phyloP scores from a whole-genome alignment of 176 grass and related monocot genomes.

The Oryza meyeriana region DNA sequence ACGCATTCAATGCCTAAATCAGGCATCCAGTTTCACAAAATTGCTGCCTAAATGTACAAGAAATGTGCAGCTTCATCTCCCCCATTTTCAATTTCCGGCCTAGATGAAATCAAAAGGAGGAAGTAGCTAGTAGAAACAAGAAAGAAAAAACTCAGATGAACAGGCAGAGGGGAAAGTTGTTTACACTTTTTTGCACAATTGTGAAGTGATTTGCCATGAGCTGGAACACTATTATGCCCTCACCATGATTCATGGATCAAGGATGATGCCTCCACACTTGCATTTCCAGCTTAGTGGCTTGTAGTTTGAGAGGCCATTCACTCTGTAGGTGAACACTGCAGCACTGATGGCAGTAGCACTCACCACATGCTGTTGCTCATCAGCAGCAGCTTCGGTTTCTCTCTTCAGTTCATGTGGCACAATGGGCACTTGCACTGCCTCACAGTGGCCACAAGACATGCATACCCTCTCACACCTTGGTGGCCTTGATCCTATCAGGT shows the following conservation, averaged over 20 bases:
- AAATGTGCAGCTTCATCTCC: not conserved
- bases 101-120: not conserved
- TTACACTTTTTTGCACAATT: conserved; percentile 27
- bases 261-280: conserved; percentile 71
- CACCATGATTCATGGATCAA: conserved; percentile 52
- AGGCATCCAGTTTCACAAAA: conserved; percentile 21
- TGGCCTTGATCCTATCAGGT: conserved; percentile 79
- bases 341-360: not conserved
- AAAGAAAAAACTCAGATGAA: not conserved
- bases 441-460: conserved; percentile 74
- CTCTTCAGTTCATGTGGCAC: conserved; percentile 38
- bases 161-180: not conserved
- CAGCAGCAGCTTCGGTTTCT: not conserved
- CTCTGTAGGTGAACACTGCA: conserved; percentile 36
- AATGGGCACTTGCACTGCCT: conserved; percentile 78
- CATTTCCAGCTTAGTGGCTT: conserved; percentile 95
- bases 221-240: not conserved
- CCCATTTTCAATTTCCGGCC: not conserved
- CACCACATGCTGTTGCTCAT: not conserved
- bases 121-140: not conserved
- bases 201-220: not conserved
- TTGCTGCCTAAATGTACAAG: conserved; percentile 18
- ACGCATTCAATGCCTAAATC: conserved; percentile 20
- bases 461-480: conserved; percentile 75
- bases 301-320: conserved; percentile 67